Base-by-base conservation (phyloP, 140 eudicot genomes). In the Ambrosia hybrid region DNA sequence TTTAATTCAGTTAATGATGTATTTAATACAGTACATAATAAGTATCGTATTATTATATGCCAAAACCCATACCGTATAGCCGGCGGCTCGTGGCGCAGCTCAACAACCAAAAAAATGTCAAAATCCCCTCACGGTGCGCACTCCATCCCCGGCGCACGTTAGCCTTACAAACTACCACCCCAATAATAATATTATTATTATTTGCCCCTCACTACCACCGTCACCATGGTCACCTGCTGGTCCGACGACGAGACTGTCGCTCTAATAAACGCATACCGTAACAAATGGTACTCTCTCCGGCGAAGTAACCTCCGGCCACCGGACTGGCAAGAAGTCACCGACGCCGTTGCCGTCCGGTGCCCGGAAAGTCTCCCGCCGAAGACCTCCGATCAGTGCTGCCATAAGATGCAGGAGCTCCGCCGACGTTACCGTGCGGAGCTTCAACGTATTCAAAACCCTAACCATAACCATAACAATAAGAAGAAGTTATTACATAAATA, bases 281-380 rank as follows among this genome's bases (percentile, higher is more conserved):
- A 92, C 1, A 92, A 92, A 36, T 92, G 98, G 98, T 92, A 92
- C 67, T 83, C 98, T 1, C 88, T 92, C 71, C 85, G 95, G 69
- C 86, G 96, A 9, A 91, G 95, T 0, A 92, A 92, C 68, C 86
- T 92, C 53, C 83, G 92, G 14, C 90, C 98, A 36, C 21, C 76
- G 6, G 90, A 92, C 82, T 92, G 96, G 98, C 96, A 92, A 59
- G 92, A 92, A 15, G 95, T 92, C 66, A 95, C 96, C 45, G 95
- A 89, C n/a, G 80, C 53, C 1, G 85, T 89, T 67, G 85, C 76
- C 5, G 38, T 43, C 2, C 75, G 83, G 0, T 83, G 86, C 70
- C 87, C 73, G 1, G 38, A 71, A 4, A 83, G 51, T 5, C 14
- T 1, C 34, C 79, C 88, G 0, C 74, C 86, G 11, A 92, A 92